Evolutionary conservation across 2,329 filamentous ascomycete genomes (phyloP), one percentile per base, ranked within the genome.

Genomic region (Podosphaera leucotricha): DNA sequence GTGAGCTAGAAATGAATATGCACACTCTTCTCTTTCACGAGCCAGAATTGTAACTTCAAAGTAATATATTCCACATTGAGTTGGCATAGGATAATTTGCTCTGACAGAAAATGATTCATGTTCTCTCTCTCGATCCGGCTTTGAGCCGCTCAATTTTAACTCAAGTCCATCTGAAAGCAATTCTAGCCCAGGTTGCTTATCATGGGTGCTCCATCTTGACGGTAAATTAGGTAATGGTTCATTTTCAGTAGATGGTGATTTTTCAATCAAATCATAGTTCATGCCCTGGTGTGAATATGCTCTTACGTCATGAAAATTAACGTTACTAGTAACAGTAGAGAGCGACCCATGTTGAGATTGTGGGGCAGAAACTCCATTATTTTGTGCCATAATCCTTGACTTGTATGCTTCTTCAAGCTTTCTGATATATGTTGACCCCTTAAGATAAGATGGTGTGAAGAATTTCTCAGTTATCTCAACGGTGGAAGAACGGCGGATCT

Each of bases 51-150:
- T 61, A 20, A 79, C 68, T 58, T 98, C 90, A 56, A 76, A 98
- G 59, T 98, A 98, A 60, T 93, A 98, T 47, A 98, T 78, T 1
- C 90, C 90, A 52, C 82, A 90, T 55, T 92, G 80, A 30, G 75
- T 69, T 3, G 90, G 85, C 75, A 95, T 94, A 41, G 77, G 72
- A 58, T 85, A 68, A 59, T 98, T 80, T 22, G 86, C 74, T 45
- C 90, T 75, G 46, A 93, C 75, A 11, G 82, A 74, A 30, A 76
- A 84, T 16, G 84, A 82, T 58, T 95, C 90, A 55, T 80, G 66
- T 6, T 77, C 72, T 43, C 67, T 64, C 42, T 73, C 68, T 38
- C 52, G 48, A 28, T 64, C 55, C 20, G 59, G 62, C 53, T 67
- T 69, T 0, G 61, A 54, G 0, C 66, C 65, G 1, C 61, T 61